A percentile compares a stretch with the other conserved stretches of the same genome.
Evolutionary conservation across 1,284 basidiomycete species (phyloP).

Genomic region (Neolentinus lepideus): DNA sequence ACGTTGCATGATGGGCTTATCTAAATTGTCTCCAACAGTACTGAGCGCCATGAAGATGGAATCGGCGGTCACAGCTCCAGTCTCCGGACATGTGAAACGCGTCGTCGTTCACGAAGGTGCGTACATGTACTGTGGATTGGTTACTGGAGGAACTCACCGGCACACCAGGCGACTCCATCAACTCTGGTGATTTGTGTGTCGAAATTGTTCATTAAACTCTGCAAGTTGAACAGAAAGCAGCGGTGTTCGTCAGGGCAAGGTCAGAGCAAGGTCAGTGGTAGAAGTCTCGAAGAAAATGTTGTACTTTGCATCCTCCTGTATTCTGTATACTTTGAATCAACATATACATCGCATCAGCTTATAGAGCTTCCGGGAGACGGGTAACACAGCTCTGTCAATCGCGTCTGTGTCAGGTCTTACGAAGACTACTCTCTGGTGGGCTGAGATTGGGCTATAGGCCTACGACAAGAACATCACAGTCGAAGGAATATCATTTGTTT

Average conservation of each 20-base stretch:
- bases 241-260: not conserved
- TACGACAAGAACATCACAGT: no score
- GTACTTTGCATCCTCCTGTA: not conserved
- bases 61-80: conserved; percentile 90
- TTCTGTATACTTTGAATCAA: not conserved
- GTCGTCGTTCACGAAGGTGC: conserved; percentile 82
- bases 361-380: no score
- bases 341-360: not conserved
- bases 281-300: not conserved
- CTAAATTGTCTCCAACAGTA: conserved; percentile 34
- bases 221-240: not conserved
- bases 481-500: no score
- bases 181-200: conserved; percentile 80
- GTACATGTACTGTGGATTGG: conserved; percentile 6
- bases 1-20: conserved; percentile 10
- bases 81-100: conserved; percentile 91
- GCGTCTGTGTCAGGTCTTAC: no score
- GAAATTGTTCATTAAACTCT: conserved; percentile 67
- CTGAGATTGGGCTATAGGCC: no score
- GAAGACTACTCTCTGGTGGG: no score
- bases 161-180: conserved; percentile 73
- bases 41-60: conserved; percentile 98
- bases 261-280: not conserved
- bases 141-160: conserved; percentile 5
- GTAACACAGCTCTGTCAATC: no score